phyloP scores from a whole-genome alignment of 495 filamentous ascomycete species.

The Penicillium tannophilum region DNA sequence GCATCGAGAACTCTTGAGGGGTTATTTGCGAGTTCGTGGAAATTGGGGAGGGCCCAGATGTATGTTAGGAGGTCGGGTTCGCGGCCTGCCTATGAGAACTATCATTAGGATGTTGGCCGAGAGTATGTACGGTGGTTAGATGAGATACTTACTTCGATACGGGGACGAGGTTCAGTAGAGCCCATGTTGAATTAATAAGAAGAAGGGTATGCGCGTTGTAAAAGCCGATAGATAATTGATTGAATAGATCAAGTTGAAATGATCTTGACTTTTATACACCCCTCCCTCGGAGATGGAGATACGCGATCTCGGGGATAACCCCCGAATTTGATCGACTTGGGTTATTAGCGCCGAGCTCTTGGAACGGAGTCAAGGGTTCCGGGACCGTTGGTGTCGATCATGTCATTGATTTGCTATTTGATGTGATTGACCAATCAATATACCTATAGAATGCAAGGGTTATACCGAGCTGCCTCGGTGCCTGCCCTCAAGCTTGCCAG shows the following conservation, averaged over 20 bases:
- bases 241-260: not conserved
- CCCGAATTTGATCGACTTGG: not conserved
- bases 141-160: not conserved
- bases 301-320: not conserved
- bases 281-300: not conserved
- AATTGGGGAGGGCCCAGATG: slow-evolving; percentile 54
- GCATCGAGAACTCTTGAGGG: slow-evolving; percentile 61
- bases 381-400: not conserved
- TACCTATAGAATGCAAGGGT: too few species aligned
- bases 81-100: slow-evolving; percentile 41
- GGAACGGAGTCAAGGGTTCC: not conserved
- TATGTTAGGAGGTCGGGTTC: slow-evolving; percentile 68
- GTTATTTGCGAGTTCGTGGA: slow-evolving; percentile 37
- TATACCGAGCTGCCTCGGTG: too few species aligned
- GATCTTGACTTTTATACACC: not conserved
- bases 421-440: not conserved
- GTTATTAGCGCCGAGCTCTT: not conserved
- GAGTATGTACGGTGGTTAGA: not conserved
- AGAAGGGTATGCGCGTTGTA: not conserved
- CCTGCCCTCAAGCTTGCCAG: too few species aligned
- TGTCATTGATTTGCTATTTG: not conserved
- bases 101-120: not conserved
- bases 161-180: not conserved
- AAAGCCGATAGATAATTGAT: not conserved
- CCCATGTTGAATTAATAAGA: not conserved